Percentiles rank a stretch among this genome's conserved stretches.
Conservation (phyloP, 2,329 filamentous ascomycete genomes). For the Pseudogymnoascus destructans region DNA sequence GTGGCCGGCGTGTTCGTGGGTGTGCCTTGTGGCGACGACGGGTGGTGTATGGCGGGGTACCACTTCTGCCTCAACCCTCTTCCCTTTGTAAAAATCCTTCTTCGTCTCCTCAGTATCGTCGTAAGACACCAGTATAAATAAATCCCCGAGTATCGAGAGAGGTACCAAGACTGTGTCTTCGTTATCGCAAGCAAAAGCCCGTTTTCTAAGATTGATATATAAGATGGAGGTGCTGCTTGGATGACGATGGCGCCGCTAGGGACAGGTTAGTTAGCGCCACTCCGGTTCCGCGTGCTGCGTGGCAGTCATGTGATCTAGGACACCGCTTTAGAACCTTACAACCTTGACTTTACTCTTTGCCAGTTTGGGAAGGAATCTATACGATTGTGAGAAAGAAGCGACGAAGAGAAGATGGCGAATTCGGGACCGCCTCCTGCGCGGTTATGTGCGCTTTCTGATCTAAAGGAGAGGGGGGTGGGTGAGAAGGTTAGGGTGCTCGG, state of each 20-base stretch:
- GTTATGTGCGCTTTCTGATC: slow-evolving; percentile 22
- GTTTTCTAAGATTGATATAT: not conserved
- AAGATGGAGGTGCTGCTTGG: not conserved
- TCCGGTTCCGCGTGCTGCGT: not conserved
- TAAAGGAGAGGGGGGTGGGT: slow-evolving; percentile 16
- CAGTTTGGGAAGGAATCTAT: no score
- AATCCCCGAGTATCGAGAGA: no score
- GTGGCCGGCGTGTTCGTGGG: not conserved
- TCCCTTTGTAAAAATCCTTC: not conserved
- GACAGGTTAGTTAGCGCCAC: not conserved
- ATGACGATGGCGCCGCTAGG: not conserved
- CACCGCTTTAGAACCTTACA: slow-evolving; percentile 13
- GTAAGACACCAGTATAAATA: not conserved
- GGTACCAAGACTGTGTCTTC: no score
- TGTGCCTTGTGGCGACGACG: not conserved
- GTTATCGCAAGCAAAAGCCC: not conserved
- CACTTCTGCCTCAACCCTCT: not conserved
- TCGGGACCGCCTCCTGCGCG: slow-evolving; percentile 21
- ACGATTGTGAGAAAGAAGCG: no score
- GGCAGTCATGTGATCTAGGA: not conserved
- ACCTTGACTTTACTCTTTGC: no score
- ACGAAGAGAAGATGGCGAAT: no score
- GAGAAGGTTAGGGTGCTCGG: slow-evolving; percentile 87
- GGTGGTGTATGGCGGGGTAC: not conserved
- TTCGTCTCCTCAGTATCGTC: not conserved